These are phyloP conservation scores for Mycena sanguinolenta DNA, from an alignment of 768 basidiomycete species.

Conservation along the genomic window DNA sequence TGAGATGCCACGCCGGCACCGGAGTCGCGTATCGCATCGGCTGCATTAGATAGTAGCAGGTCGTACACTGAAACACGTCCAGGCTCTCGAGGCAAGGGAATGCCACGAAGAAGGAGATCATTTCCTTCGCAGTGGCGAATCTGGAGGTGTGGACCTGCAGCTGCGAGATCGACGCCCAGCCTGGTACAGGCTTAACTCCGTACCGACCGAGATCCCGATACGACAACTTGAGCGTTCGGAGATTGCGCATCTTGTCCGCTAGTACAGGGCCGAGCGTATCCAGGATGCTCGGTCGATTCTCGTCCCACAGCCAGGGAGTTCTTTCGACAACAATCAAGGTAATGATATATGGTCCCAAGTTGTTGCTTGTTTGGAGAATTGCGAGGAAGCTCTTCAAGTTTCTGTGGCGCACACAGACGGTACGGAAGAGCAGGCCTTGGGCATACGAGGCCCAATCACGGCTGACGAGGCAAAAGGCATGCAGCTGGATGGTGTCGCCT, in stretches of 20 bases:
- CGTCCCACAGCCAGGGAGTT: neutral
- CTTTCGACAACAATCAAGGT: slow-evolving; percentile 4
- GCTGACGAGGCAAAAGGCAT: slow-evolving; percentile 12
- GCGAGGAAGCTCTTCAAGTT: slow-evolving; percentile 13
- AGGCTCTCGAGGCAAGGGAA: slow-evolving; percentile 22
- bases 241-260: neutral
- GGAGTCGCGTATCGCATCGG: neutral
- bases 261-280: neutral
- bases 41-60: neutral
- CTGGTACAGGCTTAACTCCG: neutral
- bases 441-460: slow-evolving; percentile 28
- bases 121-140: slow-evolving; percentile 5
- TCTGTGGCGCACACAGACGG: slow-evolving; percentile 7
- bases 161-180: slow-evolving; percentile 2
- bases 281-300: neutral
- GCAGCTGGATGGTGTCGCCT: slow-evolving; percentile 1
- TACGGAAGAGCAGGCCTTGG: slow-evolving; percentile 25
- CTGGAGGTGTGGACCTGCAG: slow-evolving; percentile 17
- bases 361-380: neutral
- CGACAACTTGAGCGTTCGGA: slow-evolving; percentile 16
- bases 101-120: slow-evolving; percentile 23
- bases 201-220: neutral
- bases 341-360: slow-evolving; percentile 4
- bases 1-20: slow-evolving; percentile 19
- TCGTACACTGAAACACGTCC: slow-evolving; percentile 25